Percentiles rank a stretch among this genome's conserved stretches.
Evolutionary conservation across 371 early-diverging fungal species (phyloP).

Genomic region (Apophysomyces trapeziformis): DNA sequence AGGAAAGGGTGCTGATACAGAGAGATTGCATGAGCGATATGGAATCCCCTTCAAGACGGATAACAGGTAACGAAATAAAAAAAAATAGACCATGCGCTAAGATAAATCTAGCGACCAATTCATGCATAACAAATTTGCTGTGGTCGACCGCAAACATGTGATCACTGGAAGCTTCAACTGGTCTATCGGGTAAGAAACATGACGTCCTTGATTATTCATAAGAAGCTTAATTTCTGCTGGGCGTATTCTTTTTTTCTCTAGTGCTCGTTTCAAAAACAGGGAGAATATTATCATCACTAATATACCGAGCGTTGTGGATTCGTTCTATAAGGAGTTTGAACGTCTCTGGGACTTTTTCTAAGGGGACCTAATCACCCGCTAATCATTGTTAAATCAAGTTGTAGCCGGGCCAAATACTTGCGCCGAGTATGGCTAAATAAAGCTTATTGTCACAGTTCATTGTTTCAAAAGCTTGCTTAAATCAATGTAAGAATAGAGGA

Average conservation of each 20-base stretch:
- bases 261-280: constrained; percentile 62
- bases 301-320: constrained; percentile 49
- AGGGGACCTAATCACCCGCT: neutral
- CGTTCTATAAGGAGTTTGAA: constrained; percentile 60
- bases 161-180: constrained; percentile 58
- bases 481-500: neutral
- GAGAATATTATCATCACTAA: constrained; percentile 67
- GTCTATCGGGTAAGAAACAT: constrained; percentile 45
- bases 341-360: constrained; percentile 57
- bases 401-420: no score
- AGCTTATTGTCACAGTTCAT: neutral
- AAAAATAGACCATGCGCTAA: constrained; percentile 1
- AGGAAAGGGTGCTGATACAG: constrained; percentile 56
- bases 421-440: neutral
- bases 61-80: constrained; percentile 27
- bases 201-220: constrained; percentile 12
- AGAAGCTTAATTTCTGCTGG: no score
- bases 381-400: no score
- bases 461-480: neutral
- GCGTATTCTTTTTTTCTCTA: constrained; percentile 28
- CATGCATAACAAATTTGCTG: constrained; percentile 75
- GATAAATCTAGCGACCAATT: constrained; percentile 37
- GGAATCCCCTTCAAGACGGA: constrained; percentile 54
- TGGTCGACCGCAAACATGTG: constrained; percentile 55
- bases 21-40: constrained; percentile 44